phyloP scores from a whole-genome alignment of 495 filamentous ascomycete species.

The Neurospora discreta region DNA sequence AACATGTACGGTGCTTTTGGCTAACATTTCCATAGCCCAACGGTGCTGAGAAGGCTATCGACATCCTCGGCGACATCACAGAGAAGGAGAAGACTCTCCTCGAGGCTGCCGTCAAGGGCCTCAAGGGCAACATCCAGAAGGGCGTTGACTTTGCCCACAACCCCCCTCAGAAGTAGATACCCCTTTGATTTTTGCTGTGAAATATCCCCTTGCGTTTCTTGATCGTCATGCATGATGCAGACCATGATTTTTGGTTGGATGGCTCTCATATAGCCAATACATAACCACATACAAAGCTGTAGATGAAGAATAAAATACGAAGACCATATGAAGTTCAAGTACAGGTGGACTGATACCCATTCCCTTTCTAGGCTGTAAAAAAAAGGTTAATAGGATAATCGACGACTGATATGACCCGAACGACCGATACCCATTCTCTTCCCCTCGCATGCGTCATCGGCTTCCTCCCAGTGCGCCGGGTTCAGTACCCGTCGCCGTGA shows the following conservation, averaged over 20 bases:
- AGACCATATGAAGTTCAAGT: background rate
- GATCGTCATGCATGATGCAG: background rate
- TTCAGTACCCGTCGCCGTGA: background rate
- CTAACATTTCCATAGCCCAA: constrained; percentile 45
- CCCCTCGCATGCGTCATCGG: background rate
- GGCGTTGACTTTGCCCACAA: constrained; percentile 81
- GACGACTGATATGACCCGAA: background rate
- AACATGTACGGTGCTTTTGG: background rate
- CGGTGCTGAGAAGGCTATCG: constrained; percentile 71
- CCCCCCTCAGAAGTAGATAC: constrained; percentile 41
- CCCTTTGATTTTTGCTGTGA: background rate
- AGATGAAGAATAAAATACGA: constrained; percentile 22
- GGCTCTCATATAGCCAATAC: constrained; percentile 1
- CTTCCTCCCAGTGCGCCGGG: background rate
- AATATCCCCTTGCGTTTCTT: constrained; percentile 1
- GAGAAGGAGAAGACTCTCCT: constrained; percentile 82
- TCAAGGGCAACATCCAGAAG: constrained; percentile 90
- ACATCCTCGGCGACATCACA: constrained; percentile 62
- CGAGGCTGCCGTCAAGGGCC: constrained; percentile 55
- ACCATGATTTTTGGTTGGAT: background rate
- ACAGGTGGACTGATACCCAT: constrained; percentile 13
- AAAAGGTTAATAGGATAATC: background rate
- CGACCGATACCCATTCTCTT: background rate
- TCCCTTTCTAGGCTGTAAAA: constrained; percentile 11
- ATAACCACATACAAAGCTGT: constrained; percentile 5